Base-by-base conservation (phyloP, 352 stramenopile genomes). In the Phytophthora colocasiae region DNA sequence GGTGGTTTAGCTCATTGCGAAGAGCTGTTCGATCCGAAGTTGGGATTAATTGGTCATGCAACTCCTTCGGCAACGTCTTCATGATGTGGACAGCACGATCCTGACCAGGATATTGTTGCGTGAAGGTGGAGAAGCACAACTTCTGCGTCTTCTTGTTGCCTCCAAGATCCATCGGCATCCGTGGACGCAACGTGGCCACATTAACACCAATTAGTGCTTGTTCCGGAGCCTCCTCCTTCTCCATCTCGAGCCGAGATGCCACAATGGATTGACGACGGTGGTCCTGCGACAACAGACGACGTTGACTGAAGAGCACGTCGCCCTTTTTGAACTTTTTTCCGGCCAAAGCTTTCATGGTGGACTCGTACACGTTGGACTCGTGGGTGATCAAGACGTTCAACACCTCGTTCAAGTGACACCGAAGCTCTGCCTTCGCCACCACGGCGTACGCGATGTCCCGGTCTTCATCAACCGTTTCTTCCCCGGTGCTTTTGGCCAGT, bases 381-480 rank as follows among this genome's bases (percentile, higher is more conserved):
- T 65, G 69, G 11, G 73, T 68, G 14, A 83, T 65, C 3, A 89
- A 58, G 43, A 85, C 70, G 46, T 79, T 86, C 41, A 89, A 63
- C 49, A 86, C 77, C 43, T 89, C 80, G 58, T 89, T 89, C 48
- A 89, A 32, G 51, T 89, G 80, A 52, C 77, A 85, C 4, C 58
- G 58, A 11, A 89, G 61, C 52, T 85, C 72, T 14, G 68, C 71
- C 54, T 83, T 80, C 57, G 72, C 74, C 17, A 89, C 64, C 12
- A 86, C 45, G 10, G 80, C 77, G 57, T 89, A 78, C 11, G 69
- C 69, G 32, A 89, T 69, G 54, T 77, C 64, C 10, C 61, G 60
- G 47, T 79, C 71, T 41, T 69, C 63, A 15, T 67, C 59, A 12
- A 55, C 47, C 3, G 49, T 45, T 5, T 67, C 50, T 5, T 62